Conservation (phyloP, 495 filamentous ascomycete genomes). For the Acidomyces sp. region DNA sequence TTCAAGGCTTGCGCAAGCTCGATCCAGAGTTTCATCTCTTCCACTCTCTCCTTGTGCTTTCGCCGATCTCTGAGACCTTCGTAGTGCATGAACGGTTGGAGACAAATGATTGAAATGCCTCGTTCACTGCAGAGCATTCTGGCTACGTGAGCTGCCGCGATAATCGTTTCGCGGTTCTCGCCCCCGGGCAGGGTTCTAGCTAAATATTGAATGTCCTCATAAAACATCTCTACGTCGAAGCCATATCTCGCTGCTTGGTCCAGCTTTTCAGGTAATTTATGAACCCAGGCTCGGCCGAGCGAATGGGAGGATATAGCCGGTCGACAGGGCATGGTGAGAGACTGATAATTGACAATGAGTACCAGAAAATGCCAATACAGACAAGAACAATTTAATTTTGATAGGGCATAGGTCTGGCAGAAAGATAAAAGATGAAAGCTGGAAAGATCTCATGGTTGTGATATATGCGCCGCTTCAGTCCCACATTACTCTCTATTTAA, state of each 20-base stretch:
- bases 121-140: conserved; percentile 43
- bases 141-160: conserved; percentile 46
- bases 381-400: not conserved
- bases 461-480: too few species aligned
- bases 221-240: conserved; percentile 63
- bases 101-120: conserved; percentile 49
- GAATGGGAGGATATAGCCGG: conserved; percentile 49
- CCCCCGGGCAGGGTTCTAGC: conserved; percentile 29
- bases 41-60: conserved; percentile 43
- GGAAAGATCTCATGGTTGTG: too few species aligned
- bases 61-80: conserved; percentile 57
- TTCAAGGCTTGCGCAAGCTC: conserved; percentile 46
- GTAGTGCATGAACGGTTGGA: conserved; percentile 72
- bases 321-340: conserved; percentile 23
- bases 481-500: too few species aligned
- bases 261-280: conserved; percentile 51
- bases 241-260: conserved; percentile 50
- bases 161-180: conserved; percentile 32
- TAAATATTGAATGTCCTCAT: conserved; percentile 60
- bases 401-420: too few species aligned
- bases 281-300: conserved; percentile 51
- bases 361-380: not conserved
- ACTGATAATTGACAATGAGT: not conserved
- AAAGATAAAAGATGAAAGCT: too few species aligned
- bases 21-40: conserved; percentile 59